Base-by-base conservation (phyloP, 2,329 filamentous ascomycete species). In the Diaporthe helianthi region DNA sequence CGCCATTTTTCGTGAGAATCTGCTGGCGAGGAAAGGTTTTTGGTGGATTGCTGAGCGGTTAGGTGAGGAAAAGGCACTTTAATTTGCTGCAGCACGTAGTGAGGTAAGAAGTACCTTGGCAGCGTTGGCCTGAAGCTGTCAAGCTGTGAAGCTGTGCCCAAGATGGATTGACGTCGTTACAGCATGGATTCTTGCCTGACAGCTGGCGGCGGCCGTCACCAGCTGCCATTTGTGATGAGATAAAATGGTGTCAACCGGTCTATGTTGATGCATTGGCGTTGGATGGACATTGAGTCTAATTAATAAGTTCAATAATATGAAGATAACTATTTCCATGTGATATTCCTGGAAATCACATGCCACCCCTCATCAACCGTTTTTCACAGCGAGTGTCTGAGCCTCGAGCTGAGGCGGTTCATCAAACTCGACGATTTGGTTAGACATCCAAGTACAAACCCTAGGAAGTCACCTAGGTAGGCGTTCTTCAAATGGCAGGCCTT, bases 71-170 rank as follows among this genome's bases (percentile, higher is more conserved):
- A 12, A 19, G 58, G 41, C 49, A 63, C 58, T 63, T 49, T n/a
- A 12, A 9, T 17, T 33, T 5, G 13, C 41, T 26, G 44, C 44
- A 31, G 29, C 36, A 22, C n/a, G 29, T 36, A 12, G 58, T 63
- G 26, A 19, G 41, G 44, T 26, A 9, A 49, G 29, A 63, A 26
- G 58, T 63, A 63, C 58, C 58, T 36, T 63, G 58, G 44, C n/a
- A 36, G 13, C 17, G 26, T 61, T 47, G 24, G 38, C 15, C 22
- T 41, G 52, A 19, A 24, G 31, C 10, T 12, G 41, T 33, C 38
- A 19, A 47, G 41, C 26, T 47, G 55, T 46, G n/a, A n/a, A n/a
- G n/a, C n/a, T n/a, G n/a, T 46, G 26, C 55, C 17, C 41, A 41
- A 47, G 9, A 17, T 15, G 13, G 55, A 61, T 9, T 47, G 41